Base-by-base conservation (phyloP, 2,329 filamentous ascomycete species). In the Eutypella sp. region DNA sequence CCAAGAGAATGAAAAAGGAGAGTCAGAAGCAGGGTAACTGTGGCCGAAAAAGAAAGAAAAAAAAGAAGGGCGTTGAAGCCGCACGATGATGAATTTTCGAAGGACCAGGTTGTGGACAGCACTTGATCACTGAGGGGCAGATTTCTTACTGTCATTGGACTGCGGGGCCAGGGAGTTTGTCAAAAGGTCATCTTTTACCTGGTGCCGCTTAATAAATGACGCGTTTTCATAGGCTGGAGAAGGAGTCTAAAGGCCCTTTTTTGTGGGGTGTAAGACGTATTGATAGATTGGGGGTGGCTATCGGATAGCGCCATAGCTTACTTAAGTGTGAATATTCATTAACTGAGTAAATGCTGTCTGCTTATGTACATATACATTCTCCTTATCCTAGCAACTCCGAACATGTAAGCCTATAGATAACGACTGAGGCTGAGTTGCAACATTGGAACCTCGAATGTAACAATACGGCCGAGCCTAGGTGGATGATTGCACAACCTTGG, bases 131-230 rank as follows among this genome's bases (percentile, higher is more conserved):
- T 23, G 36, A 39, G 36, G 36, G 36, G 36, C 36, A 39, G 10
- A 22, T 37, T 37, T 37, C 15, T 22, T 16, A 15, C 19, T 38
- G 19, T 38, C 9, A 38, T 38, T 38, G 20, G 36, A 20, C 36
- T 39, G 36, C 36, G 36, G 36, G 36, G 36, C 23, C 36, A n/a
- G n/a, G n/a, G n/a, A n/a, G n/a, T n/a, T n/a, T n/a, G n/a, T n/a
- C n/a, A n/a, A n/a, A n/a, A n/a, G n/a, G n/a, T n/a, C n/a, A n/a
- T n/a, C n/a, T n/a, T 39, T 39, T 39, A 7, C 5, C 7, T n/a
- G 36, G 18, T 39, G 20, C 36, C 36, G 36, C 36, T 39, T 39
- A 39, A 39, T 39, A 39, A 39, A 39, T 39, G n/a, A n/a, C 36
- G 11, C 19, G 20, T 5, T 39, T 22, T 24, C 36, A 39, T 39